Evolutionary conservation across 352 stramenopile species (phyloP).

Genomic region (Blastocystis sp.): DNA sequence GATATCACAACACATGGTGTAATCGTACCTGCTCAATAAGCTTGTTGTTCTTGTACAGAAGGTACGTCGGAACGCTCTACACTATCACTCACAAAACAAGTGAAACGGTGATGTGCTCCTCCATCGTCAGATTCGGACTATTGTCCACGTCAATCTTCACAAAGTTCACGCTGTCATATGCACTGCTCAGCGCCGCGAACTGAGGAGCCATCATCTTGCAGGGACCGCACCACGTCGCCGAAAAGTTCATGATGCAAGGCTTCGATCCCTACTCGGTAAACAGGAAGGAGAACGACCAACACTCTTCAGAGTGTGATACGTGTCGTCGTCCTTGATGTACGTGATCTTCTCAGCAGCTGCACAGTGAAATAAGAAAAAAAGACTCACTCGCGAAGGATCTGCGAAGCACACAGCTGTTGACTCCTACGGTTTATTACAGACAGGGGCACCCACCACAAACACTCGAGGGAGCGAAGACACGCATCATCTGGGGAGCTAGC

Average conservation of each 20-base stretch:
- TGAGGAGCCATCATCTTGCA: constrained; percentile 70
- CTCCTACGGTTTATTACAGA: neutral
- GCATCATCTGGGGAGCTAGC: too few relatives aligned
- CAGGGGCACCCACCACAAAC: neutral
- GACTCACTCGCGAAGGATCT: constrained; percentile 2
- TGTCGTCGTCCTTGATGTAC: constrained; percentile 47
- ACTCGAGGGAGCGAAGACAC: neutral
- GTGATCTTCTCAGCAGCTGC: constrained; percentile 42
- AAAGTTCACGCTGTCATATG: constrained; percentile 63
- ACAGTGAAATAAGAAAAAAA: neutral
- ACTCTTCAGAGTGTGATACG: constrained; percentile 37
- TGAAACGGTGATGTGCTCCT: constrained; percentile 48
- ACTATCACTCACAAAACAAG: neutral
- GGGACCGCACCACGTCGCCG: constrained; percentile 72
- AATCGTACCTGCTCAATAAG: constrained; percentile 11
- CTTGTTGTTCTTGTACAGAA: constrained; percentile 49
- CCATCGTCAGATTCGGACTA: constrained; percentile 26
- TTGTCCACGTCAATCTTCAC: constrained; percentile 72
- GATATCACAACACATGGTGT: neutral
- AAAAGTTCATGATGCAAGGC: constrained; percentile 69
- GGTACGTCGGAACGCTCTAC: constrained; percentile 48
- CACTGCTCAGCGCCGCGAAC: constrained; percentile 68
- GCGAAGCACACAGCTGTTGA: neutral
- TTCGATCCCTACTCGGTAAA: constrained; percentile 41
- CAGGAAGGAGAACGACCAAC: neutral